phyloP scores from a whole-genome alignment of 352 stramenopile genomes.

The Phytophthora kernoviae region DNA sequence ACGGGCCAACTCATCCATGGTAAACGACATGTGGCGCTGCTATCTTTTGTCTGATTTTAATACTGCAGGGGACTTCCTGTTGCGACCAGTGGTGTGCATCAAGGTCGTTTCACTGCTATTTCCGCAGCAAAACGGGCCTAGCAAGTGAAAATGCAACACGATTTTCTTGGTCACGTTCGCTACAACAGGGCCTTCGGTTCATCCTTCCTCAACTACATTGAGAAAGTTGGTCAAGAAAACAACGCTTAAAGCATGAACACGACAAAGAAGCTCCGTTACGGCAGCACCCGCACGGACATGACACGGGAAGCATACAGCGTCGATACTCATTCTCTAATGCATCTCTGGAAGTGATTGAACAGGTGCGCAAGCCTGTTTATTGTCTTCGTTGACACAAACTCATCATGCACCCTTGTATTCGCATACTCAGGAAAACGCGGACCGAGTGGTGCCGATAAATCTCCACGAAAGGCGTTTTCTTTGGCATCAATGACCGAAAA shows the following conservation, averaged over 20 bases:
- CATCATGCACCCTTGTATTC: neutral
- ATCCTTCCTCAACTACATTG: no score
- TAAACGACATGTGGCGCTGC: constrained; percentile 11
- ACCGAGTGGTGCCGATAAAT: constrained; percentile 8
- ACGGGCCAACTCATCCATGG: constrained; percentile 31
- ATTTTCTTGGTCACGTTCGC: neutral
- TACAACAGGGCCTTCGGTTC: neutral
- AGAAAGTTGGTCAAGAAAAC: no score
- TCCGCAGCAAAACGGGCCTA: constrained; percentile 1
- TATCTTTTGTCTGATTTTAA: constrained; percentile 2
- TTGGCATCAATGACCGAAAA: constrained; percentile 26
- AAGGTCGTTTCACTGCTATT: constrained; percentile 27
- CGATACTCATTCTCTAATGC: constrained; percentile 37
- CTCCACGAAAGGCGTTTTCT: constrained; percentile 32
- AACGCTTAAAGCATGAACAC: constrained; percentile 10
- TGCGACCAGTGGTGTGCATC: neutral
- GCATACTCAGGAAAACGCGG: constrained; percentile 1
- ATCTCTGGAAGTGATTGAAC: constrained; percentile 28
- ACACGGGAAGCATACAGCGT: constrained; percentile 24
- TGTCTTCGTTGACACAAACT: neutral
- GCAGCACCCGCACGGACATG: constrained; percentile 21
- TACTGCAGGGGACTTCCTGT: neutral
- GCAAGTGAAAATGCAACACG: neutral
- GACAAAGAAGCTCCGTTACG: constrained; percentile 8
- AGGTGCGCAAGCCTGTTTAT: constrained; percentile 12